Evolutionary conservation across 495 filamentous ascomycete species (phyloP), one percentile per base, ranked within the genome.

Genomic region (Aspergillus bridgeri): DNA sequence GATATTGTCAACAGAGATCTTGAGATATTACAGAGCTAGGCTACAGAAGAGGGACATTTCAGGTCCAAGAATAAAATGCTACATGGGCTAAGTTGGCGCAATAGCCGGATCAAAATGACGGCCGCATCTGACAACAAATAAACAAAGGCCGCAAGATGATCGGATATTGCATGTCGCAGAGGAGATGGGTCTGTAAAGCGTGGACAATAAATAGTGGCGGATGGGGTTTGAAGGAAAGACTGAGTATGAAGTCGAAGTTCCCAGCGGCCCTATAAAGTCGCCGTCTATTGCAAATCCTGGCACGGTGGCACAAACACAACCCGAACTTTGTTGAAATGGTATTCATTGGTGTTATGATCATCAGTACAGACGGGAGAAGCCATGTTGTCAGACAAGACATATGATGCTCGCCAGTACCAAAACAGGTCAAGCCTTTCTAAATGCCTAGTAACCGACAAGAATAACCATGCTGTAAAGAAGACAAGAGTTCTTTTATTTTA

Each of bases 291-390:
- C 3, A 38, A 38, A 15, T 38, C 13, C 13, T 38, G 33, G n/a
- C 9, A 38, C 33, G 33, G 13, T 38, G 17, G 33, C 33, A 38
- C 33, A 9, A 43, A 38, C 22, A 33, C 6, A 42, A 38, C 47
- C 29, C 42, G 18, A 54, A 27, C 58, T 48, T 45, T 65, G 68
- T 59, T 74, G 71, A 74, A 68, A 73, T 70, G 70, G 64, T 70
- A 66, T 75, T 69, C 66, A 73, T 74, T 72, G 68, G 66, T 65
- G 68, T 69, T 67, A 67, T 69, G 67, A 72, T 65, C 67, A 66
- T 73, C 68, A 73, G 61, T 74, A 74, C 65, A 73, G 61, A 60
- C 67, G 64, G 67, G 63, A 63, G 61, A 65, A 58, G 59, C 59
- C 61, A 70, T 60, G 61, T 61, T 59, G 60, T 66, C 64, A 60